Evolutionary conservation across 495 filamentous ascomycete species (phyloP).

Genomic region (Neurospora cerealis): DNA sequence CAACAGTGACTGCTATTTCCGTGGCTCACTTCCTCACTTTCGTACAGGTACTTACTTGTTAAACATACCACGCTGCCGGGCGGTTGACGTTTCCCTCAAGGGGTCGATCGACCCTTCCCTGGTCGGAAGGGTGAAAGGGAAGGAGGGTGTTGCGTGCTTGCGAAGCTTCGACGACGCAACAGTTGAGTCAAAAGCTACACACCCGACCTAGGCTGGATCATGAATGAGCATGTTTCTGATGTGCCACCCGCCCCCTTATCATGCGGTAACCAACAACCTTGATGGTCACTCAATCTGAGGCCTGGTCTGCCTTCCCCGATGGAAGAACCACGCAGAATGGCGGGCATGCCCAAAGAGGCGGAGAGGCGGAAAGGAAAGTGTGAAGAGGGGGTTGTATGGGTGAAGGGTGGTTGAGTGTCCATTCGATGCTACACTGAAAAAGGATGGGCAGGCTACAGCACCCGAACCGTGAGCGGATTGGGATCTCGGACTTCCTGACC

Average conservation of each 20-base stretch:
- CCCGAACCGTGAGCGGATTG: not conserved
- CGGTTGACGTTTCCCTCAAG: no score
- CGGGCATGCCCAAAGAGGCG: not conserved
- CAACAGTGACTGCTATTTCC: not conserved
- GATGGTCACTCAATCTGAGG: not conserved
- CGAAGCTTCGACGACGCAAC: not conserved
- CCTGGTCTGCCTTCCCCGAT: not conserved
- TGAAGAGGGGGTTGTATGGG: not conserved
- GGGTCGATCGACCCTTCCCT: no score
- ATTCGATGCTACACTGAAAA: not conserved
- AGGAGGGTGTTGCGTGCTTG: not conserved
- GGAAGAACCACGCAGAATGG: not conserved
- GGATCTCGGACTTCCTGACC: not conserved
- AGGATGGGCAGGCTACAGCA: not conserved
- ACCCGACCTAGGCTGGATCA: not conserved
- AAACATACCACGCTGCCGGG: no score
- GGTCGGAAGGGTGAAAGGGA: no score
- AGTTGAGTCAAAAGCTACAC: not conserved
- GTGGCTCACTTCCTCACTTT: not conserved
- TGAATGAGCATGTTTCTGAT: not conserved
- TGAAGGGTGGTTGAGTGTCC: not conserved
- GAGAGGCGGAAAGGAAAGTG: not conserved
- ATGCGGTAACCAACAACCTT: not conserved
- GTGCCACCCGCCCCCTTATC: not conserved
- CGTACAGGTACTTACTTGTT: no score